Conservation (phyloP, 1,139 yeast genomes). For the Candida sp. region DNA sequence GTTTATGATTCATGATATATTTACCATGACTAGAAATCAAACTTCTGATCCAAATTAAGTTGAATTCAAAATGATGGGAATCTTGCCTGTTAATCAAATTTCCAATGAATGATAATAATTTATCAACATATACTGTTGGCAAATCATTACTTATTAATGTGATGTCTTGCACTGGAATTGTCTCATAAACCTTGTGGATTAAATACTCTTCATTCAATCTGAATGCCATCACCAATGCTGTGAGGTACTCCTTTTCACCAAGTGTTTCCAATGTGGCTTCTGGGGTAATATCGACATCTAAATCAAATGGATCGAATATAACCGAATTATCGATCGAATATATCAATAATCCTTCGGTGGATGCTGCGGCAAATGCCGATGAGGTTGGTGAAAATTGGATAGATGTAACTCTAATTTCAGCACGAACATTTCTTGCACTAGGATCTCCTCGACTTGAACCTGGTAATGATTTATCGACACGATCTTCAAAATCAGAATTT, state of each 20-base stretch:
- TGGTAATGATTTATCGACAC: conserved; percentile 74
- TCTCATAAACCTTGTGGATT: conserved; percentile 70
- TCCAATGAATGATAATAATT: conserved; percentile 70
- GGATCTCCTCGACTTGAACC: conserved; percentile 90
- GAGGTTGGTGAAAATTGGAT: conserved; percentile 89
- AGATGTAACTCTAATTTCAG: conserved; percentile 76
- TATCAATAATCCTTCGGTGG: conserved; percentile 88
- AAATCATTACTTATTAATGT: conserved; percentile 60
- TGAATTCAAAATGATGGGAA: conserved; percentile 85
- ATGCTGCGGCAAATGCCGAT: conserved; percentile 88
- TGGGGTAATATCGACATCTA: conserved; percentile 91
- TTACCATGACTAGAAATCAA: conserved; percentile 74
- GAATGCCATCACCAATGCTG: conserved; percentile 90
- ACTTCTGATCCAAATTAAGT: conserved; percentile 74
- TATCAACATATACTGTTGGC: conserved; percentile 74
- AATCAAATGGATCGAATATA: conserved; percentile 90
- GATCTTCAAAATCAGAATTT: conserved; percentile 79
- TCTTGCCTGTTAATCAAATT: conserved; percentile 52
- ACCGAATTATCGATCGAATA: conserved; percentile 76
- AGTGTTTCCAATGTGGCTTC: conserved; percentile 64
- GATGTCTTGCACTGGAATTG: conserved; percentile 73
- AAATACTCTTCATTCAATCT: conserved; percentile 80
- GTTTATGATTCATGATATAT: conserved; percentile 61
- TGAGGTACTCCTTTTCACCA: conserved; percentile 66
- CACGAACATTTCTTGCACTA: conserved; percentile 72